A percentile compares a stretch with the other conserved stretches of the same genome.
Evolutionary conservation across 1,139 yeast genomes (phyloP).

Genomic region (Candida frijolesensis): DNA sequence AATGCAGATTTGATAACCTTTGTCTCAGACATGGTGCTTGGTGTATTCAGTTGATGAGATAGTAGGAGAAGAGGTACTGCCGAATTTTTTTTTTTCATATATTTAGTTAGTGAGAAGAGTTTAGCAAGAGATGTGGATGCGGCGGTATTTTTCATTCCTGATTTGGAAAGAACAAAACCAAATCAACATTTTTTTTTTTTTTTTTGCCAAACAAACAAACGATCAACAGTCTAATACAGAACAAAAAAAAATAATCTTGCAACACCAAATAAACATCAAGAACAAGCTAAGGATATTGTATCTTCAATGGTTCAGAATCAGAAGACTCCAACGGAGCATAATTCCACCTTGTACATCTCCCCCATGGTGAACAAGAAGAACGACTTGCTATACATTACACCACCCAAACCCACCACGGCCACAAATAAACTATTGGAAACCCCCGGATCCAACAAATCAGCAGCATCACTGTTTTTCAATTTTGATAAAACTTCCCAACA

Average conservation of each 20-base stretch:
- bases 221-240: neutral
- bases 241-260: constrained; percentile 3
- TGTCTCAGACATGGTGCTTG: constrained; percentile 4
- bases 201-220: no score
- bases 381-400: constrained; percentile 52
- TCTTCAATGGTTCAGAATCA: constrained; percentile 34
- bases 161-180: neutral
- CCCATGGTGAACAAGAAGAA: constrained; percentile 54
- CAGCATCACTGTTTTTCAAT: constrained; percentile 39
- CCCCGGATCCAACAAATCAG: constrained; percentile 39
- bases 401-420: constrained; percentile 47
- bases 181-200: neutral
- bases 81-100: constrained; percentile 1
- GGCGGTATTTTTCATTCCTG: no score
- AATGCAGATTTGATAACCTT: constrained; percentile 15
- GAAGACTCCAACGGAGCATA: constrained; percentile 50
- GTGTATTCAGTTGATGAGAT: neutral
- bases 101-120: neutral
- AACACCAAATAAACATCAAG: neutral
- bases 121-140: no score
- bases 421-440: constrained; percentile 40
- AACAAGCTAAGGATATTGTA: neutral
- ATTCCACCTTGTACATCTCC: constrained; percentile 64
- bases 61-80: neutral
- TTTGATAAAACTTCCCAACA: constrained; percentile 26